Base-by-base conservation (phyloP, 2,329 filamentous ascomycete genomes). In the Penicillium frequentans region DNA sequence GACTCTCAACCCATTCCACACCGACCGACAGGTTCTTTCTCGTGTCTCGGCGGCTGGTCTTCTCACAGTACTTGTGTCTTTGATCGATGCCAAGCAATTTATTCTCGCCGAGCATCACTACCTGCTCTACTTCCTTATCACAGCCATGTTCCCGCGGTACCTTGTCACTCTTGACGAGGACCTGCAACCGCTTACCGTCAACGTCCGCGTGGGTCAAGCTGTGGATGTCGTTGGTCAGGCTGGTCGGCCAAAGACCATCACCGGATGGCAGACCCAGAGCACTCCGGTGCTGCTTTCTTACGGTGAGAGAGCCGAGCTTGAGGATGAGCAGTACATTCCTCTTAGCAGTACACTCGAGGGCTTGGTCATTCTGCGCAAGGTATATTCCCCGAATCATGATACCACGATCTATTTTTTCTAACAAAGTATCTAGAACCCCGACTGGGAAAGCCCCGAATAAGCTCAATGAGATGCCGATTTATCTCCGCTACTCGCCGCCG, bases 181-280 rank as follows among this genome's bases (percentile, higher is more conserved):
- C 61, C 84, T 99, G 54, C 90, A 96, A 78, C 95, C 95, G 5
- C 80, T 99, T 61, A 93, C 91, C 52, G 93, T 98, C 71, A 98
- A 97, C 68, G 95, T 99, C 16, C 90, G 95, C 31, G 93, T 99
- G 45, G 95, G 95, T 75, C 96, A 99, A 79, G 95, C 96, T 16
- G 96, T 99, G 21, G 95, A 99, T 73, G 93, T 99, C 43, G 95
- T 99, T 42, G 96, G 95, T 51, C 95, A 98, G 76, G 95, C 96
- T 13, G 95, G 95, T 73, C 86, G 93, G 61, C 95, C 95, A 65
- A 98, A 99, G 88, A 99, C 95, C 2, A 99, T 99, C 69, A 99
- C 95, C 10, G 95, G 95, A 52, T 99, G 95, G 95, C 95, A 99
- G 79, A 99, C 95, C 64, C 95, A 99, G 82, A 97, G 91, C 80